phyloP scores from a whole-genome alignment of 2,329 filamentous ascomycete genomes.

The Calonectria leucothoes region DNA sequence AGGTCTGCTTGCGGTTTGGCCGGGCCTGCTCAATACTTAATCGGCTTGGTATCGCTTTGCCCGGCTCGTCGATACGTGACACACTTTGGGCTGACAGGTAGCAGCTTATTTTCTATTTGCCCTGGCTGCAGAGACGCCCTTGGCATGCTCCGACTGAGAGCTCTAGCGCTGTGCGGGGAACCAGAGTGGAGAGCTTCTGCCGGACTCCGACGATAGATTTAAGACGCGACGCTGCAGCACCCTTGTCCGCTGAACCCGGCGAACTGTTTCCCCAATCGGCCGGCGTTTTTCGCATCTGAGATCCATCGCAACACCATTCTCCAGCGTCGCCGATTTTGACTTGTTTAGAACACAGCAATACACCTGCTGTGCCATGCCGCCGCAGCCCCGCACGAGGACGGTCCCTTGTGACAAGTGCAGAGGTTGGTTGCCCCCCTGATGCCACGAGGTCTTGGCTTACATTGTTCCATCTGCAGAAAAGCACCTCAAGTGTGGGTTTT shows the following conservation, averaged over 20 bases:
- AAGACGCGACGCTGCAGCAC: neutral
- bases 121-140: too few species aligned
- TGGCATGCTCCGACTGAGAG: neutral
- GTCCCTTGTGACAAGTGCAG: slow-evolving; percentile 30
- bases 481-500: slow-evolving; percentile 28
- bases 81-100: neutral
- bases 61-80: neutral
- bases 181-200: neutral
- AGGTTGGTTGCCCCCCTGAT: slow-evolving; percentile 18
- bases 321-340: neutral
- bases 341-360: neutral
- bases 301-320: neutral
- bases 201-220: slow-evolving; percentile 4
- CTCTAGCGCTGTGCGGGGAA: slow-evolving; percentile 13
- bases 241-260: slow-evolving; percentile 15
- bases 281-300: neutral
- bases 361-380: slow-evolving; percentile 10
- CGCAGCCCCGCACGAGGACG: slow-evolving; percentile 26
- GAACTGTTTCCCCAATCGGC: slow-evolving; percentile 23
- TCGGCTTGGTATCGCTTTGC: neutral
- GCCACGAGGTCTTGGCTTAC: neutral
- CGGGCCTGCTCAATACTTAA: neutral
- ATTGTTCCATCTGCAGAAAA: slow-evolving; percentile 15
- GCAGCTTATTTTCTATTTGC: neutral
- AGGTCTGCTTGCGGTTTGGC: neutral